Conservation (phyloP, 2,329 filamentous ascomycete genomes). For the Clarireedia sp. region DNA sequence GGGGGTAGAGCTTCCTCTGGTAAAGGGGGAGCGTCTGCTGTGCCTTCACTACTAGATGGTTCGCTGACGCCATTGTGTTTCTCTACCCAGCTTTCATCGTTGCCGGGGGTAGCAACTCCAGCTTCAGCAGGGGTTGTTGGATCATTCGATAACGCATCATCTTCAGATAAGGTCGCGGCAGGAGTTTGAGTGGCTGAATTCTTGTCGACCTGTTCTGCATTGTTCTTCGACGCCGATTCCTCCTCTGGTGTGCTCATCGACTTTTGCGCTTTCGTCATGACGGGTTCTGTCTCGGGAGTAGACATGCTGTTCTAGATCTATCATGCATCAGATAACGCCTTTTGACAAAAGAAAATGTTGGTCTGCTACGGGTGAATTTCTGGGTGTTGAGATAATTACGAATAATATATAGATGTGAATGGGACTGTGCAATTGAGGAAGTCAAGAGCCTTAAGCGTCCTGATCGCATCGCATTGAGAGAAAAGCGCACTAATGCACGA, state of each 20-base stretch:
- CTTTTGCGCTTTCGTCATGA: conserved; percentile 2
- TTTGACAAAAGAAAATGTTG: conserved; percentile 8
- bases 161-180: neutral
- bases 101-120: conserved; percentile 9
- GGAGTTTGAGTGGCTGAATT: neutral
- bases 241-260: neutral
- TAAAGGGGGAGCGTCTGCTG: conserved; percentile 24
- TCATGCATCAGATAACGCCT: conserved; percentile 8
- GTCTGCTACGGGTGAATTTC: conserved; percentile 2
- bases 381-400: neutral
- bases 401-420: neutral
- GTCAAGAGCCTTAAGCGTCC: neutral
- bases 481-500: neutral
- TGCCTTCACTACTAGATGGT: conserved; percentile 4
- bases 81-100: conserved; percentile 12
- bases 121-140: neutral
- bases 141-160: neutral
- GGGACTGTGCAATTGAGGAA: neutral
- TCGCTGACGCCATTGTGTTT: conserved; percentile 12
- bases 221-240: neutral
- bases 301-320: conserved; percentile 10
- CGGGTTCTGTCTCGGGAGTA: conserved; percentile 5
- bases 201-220: neutral
- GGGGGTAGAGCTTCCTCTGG: conserved; percentile 25
- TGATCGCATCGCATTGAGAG: neutral